Evolutionary conservation across 2,329 filamentous ascomycete species (phyloP).

Genomic region (Thielaviopsis euricoi): DNA sequence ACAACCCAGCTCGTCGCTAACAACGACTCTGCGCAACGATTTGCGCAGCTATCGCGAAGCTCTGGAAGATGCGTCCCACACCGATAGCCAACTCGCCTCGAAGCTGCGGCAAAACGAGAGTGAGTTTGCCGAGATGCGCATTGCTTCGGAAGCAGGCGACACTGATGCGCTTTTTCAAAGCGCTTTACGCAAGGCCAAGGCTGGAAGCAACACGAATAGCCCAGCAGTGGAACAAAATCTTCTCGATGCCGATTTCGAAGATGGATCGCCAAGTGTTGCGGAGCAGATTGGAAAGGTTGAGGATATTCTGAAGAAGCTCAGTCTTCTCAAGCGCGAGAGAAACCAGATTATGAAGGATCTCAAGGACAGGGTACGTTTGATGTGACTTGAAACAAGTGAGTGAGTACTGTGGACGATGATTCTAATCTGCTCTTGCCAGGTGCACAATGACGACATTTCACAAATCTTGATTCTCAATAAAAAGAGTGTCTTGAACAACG

Average conservation of each 20-base stretch:
- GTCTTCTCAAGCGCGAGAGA: conserved; percentile 79
- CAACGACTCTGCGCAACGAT: conserved; percentile 71
- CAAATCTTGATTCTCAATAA: conserved; percentile 96
- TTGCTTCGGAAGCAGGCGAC: conserved; percentile 71
- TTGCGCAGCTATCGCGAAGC: conserved; percentile 78
- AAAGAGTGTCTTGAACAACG: conserved; percentile 84
- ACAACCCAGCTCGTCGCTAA: conserved; percentile 81
- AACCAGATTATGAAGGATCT: conserved; percentile 88
- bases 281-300: conserved; percentile 85
- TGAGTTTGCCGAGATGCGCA: conserved; percentile 91
- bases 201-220: conserved; percentile 41
- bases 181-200: conserved; percentile 64
- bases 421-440: conserved; percentile 34
- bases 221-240: conserved; percentile 57
- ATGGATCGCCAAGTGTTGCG: conserved; percentile 61
- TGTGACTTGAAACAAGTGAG: conserved; percentile 9
- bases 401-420: too few relatives aligned
- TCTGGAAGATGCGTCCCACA: conserved; percentile 73
- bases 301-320: conserved; percentile 77
- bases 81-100: conserved; percentile 65
- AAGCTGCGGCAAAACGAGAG: conserved; percentile 74
- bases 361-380: conserved; percentile 69
- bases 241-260: conserved; percentile 82
- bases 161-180: conserved; percentile 78
- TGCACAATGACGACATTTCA: conserved; percentile 92